Conservation (phyloP, 495 filamentous ascomycete species). For the Paragyromitra xinjiangensis region DNA sequence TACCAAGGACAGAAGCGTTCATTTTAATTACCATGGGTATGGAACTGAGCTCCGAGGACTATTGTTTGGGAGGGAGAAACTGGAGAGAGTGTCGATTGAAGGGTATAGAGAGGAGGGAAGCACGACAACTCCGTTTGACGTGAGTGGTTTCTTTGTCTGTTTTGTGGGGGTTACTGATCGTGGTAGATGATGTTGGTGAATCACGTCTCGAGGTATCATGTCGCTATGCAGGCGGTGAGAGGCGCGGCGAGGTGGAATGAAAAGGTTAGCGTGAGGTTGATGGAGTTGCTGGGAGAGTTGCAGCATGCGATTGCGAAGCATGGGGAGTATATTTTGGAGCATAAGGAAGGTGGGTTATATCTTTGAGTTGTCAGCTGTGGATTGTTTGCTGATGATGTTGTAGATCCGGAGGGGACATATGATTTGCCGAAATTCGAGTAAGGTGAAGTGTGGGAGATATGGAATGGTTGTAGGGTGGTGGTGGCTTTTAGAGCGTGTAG, state of each 20-base stretch:
- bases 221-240: conserved; percentile 67
- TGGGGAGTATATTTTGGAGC: conserved; percentile 66
- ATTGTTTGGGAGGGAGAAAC: conserved; percentile 67
- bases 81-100: conserved; percentile 66
- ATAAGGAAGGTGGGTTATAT: conserved; percentile 58
- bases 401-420: conserved; percentile 69
- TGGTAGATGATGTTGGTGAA: conserved; percentile 73
- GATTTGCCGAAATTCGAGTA: conserved; percentile 62
- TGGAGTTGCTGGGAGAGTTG: conserved; percentile 63
- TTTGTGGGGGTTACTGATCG: not conserved
- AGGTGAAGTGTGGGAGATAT: conserved; percentile 39
- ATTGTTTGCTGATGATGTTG: conserved; percentile 1
- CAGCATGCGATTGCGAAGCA: conserved; percentile 64
- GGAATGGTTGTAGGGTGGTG: not conserved
- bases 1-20: conserved; percentile 67
- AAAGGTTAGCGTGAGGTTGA: conserved; percentile 63
- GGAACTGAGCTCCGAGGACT: conserved; percentile 69
- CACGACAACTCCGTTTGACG: conserved; percentile 75
- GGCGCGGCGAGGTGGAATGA: conserved; percentile 65
- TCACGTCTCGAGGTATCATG: conserved; percentile 69
- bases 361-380: conserved; percentile 28
- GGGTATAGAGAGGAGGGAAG: conserved; percentile 76
- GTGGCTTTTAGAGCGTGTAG: not conserved
- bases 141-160: conserved; percentile 8
- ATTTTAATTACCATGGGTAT: conserved; percentile 81